Evolutionary conservation across 371 early-diverging fungal species (phyloP).

Genomic region (Zychaea mexicana): DNA sequence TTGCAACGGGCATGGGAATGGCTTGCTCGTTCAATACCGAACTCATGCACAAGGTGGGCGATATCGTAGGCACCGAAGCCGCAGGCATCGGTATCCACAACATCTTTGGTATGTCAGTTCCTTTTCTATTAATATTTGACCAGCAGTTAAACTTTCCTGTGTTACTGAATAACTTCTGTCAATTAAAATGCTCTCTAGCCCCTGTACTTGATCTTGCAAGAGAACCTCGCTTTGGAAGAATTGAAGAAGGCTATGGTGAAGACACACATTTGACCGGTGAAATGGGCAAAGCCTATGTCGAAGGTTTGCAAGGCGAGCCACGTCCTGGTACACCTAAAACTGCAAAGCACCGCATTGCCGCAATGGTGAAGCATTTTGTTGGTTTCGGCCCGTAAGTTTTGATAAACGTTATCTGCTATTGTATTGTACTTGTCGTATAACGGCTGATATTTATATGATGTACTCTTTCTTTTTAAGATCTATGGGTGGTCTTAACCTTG

Average conservation of each 20-base stretch:
- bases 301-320: slow-evolving; percentile 14
- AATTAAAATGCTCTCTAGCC: not conserved
- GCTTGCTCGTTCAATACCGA: slow-evolving; percentile 21
- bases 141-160: not conserved
- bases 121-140: not conserved
- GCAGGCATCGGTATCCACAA: slow-evolving; percentile 16
- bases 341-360: slow-evolving; percentile 17
- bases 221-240: slow-evolving; percentile 25
- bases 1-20: slow-evolving; percentile 14
- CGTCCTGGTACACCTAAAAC: slow-evolving; percentile 6
- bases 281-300: slow-evolving; percentile 21
- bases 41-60: slow-evolving; percentile 12
- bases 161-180: not conserved
- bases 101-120: slow-evolving; percentile 14
- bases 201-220: slow-evolving; percentile 25
- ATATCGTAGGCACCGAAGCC: slow-evolving; percentile 21
- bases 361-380: slow-evolving; percentile 26
- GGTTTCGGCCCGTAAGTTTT: slow-evolving; percentile 19
- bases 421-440: no score
- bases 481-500: slow-evolving; percentile 21
- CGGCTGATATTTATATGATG: no score
- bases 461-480: slow-evolving; percentile 1
- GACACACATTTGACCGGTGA: slow-evolving; percentile 24
- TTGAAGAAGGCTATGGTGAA: slow-evolving; percentile 27
- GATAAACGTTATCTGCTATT: not conserved